Evolutionary conservation across 495 filamentous ascomycete genomes (phyloP).

Genomic region (Copromyces sp.): DNA sequence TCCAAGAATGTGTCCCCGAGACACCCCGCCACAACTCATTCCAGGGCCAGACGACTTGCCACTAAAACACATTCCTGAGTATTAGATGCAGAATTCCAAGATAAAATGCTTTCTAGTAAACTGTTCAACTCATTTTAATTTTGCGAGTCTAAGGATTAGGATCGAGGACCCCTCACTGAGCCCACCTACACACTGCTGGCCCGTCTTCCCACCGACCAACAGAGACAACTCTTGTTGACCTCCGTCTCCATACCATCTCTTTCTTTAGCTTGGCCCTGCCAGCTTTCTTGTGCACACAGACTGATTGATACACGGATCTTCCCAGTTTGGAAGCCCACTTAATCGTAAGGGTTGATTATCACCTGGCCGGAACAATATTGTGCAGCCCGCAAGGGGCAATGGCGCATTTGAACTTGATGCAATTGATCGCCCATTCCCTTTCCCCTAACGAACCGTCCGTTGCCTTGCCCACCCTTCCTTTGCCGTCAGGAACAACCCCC

Average conservation of each 20-base stretch:
- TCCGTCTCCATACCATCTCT: neutral
- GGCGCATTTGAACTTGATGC: neutral
- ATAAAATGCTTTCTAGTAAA: neutral
- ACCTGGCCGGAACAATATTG: neutral
- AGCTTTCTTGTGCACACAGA: neutral
- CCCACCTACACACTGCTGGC: neutral
- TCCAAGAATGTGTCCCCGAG: neutral
- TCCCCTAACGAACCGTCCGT: neutral
- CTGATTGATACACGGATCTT: neutral
- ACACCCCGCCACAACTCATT: neutral
- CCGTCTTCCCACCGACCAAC: neutral
- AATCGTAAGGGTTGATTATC: neutral
- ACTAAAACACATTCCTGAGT: neutral
- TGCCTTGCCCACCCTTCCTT: neutral
- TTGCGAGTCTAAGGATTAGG: neutral
- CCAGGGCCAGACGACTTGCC: neutral
- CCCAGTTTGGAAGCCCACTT: neutral
- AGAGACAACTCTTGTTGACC: neutral
- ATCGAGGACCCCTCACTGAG: neutral
- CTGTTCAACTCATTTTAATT: neutral
- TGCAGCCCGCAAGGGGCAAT: neutral
- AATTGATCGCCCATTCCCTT: neutral
- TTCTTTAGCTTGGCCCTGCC: neutral
- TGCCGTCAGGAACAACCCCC: neutral
- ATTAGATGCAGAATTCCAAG: neutral